Evolutionary conservation across 2,329 filamentous ascomycete species (phyloP).

Genomic region (Pseudocercospora pini-densiflorae): DNA sequence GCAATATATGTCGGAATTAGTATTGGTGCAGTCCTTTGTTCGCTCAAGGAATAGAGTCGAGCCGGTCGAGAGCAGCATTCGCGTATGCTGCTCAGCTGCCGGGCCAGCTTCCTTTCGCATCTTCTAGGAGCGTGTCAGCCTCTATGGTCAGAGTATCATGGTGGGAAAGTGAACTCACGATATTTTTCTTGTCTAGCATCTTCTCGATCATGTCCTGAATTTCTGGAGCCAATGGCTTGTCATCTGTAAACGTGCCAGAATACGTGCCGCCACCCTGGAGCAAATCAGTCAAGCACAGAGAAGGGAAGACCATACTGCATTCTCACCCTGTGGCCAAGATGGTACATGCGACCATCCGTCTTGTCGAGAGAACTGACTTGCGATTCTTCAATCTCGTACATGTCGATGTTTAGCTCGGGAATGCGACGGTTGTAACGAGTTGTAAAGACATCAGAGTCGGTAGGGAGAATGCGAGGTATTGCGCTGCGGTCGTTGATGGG

Average conservation of each 20-base stretch:
- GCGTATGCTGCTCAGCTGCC: slow-evolving; percentile 45
- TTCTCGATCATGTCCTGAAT: slow-evolving; percentile 22
- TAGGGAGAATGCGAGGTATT: slow-evolving; percentile 6
- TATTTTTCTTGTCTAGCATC: slow-evolving; percentile 8
- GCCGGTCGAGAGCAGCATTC: slow-evolving; percentile 9
- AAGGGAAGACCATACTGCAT: background rate
- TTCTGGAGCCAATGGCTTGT: slow-evolving; percentile 18
- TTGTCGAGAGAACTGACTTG: slow-evolving; percentile 16
- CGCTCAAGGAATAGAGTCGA: slow-evolving; percentile 14
- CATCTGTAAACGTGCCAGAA: slow-evolving; percentile 18
- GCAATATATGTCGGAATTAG: slow-evolving; percentile 4
- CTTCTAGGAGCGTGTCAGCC: slow-evolving; percentile 10
- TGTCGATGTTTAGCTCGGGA: slow-evolving; percentile 16
- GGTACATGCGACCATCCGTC: slow-evolving; percentile 25
- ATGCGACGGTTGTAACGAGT: slow-evolving; percentile 14
- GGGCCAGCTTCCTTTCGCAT: slow-evolving; percentile 39
- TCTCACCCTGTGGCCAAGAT: slow-evolving; percentile 24
- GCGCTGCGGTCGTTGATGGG: slow-evolving; percentile 9
- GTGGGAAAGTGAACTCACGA: background rate
- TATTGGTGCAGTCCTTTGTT: background rate
- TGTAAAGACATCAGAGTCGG: slow-evolving; percentile 16
- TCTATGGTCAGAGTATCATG: background rate
- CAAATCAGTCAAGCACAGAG: slow-evolving; percentile 10
- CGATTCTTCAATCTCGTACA: slow-evolving; percentile 19
- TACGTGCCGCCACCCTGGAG: slow-evolving; percentile 21